A percentile compares a stretch with the other conserved stretches of the same genome.
Conservation (phyloP, 257 asterid genomes). For the Solanum ossicruentum region DNA sequence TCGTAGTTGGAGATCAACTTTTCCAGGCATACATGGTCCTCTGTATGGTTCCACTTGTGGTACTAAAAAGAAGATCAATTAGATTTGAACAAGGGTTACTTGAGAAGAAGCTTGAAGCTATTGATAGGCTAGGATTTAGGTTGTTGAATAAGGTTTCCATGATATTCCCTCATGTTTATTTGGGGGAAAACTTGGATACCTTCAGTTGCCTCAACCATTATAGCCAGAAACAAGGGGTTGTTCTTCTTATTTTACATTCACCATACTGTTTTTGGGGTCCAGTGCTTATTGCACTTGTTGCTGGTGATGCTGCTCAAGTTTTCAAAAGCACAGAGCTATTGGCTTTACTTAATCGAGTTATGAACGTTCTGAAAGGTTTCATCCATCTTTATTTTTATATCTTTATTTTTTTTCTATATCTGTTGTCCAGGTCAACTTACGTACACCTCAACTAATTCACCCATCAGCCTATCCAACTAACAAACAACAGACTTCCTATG, state of each 20-base stretch:
- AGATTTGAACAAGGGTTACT: conserved; percentile 68
- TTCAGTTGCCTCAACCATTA: conserved; percentile 50
- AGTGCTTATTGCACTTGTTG: conserved; percentile 66
- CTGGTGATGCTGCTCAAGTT: conserved; percentile 67
- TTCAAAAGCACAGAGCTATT: conserved; percentile 47
- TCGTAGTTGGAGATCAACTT: conserved; percentile 41
- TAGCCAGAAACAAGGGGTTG: neutral
- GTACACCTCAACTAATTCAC: neutral
- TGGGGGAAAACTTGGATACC: conserved; percentile 81
- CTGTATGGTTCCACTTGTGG: conserved; percentile 75
- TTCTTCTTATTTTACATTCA: conserved; percentile 64
- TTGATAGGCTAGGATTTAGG: conserved; percentile 72
- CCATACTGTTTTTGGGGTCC: conserved; percentile 80
- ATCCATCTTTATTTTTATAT: neutral
- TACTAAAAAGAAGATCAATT: conserved; percentile 41
- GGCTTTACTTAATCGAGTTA: conserved; percentile 42
- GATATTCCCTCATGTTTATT: conserved; percentile 52
- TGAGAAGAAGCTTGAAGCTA: conserved; percentile 47
- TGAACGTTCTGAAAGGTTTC: conserved; percentile 60
- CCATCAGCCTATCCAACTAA: too few species aligned
- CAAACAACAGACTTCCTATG: neutral
- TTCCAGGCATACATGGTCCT: conserved; percentile 66
- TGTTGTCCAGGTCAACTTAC: neutral
- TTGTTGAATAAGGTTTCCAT: conserved; percentile 75
- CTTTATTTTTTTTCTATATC: neutral